These are phyloP conservation scores for Cymbopogon citratus DNA, from an alignment of 176 grass and related monocot species.

Conservation along the genomic window DNA sequence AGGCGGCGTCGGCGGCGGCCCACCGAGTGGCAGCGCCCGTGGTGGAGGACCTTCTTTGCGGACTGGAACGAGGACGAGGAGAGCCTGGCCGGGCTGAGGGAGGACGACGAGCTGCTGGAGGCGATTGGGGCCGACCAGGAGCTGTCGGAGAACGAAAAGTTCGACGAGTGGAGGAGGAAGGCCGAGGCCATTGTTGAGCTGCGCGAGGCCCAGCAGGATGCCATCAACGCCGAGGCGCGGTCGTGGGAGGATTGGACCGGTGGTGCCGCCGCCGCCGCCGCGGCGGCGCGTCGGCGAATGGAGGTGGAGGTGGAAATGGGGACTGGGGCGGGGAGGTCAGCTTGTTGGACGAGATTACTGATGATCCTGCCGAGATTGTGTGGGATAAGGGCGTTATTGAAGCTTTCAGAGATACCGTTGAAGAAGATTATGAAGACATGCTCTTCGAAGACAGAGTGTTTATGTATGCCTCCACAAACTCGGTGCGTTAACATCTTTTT, in stretches of 20 bases:
- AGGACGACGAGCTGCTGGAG: conserved; percentile 41
- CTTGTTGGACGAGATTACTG: conserved; percentile 27
- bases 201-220: conserved; percentile 62
- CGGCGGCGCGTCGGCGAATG: conserved; percentile 13
- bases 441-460: conserved; percentile 89
- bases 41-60: conserved; percentile 67
- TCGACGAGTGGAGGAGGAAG: conserved; percentile 71
- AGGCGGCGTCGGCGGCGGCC: conserved; percentile 19
- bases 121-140: conserved; percentile 32
- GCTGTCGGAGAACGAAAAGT: conserved; percentile 65
- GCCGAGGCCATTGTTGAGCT: conserved; percentile 88
- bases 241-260: conserved; percentile 89
- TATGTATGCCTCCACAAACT: conserved; percentile 60
- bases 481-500: conserved; percentile 38
- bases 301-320: conserved; percentile 13
- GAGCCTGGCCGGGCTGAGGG: conserved; percentile 47
- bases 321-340: conserved; percentile 37
- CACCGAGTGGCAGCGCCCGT: conserved; percentile 41
- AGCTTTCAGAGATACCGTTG: conserved; percentile 42
- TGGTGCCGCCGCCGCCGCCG: not conserved
- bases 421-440: conserved; percentile 68
- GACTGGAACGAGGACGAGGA: conserved; percentile 55
- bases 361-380: conserved; percentile 61
- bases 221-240: conserved; percentile 46
- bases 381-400: conserved; percentile 59